Percentiles rank a stretch among this genome's conserved stretches.
Conservation (phyloP, 441 rosid genomes). For the Syzygium malaccense region DNA sequence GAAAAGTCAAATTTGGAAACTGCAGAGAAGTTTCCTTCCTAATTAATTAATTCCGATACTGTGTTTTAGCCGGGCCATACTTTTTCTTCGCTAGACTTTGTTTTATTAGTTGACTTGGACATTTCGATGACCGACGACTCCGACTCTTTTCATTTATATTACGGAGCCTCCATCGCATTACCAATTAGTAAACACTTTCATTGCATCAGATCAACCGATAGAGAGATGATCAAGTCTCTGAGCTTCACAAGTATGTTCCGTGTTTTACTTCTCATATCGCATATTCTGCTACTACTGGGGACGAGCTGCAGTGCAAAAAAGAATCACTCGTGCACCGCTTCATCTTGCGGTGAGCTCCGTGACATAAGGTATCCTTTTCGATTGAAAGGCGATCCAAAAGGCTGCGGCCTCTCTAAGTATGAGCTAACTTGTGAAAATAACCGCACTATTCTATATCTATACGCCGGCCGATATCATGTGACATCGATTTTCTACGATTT, state of each 20-base stretch:
- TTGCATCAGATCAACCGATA: neutral
- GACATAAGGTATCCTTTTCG: no score
- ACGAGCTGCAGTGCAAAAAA: rapidly evolving
- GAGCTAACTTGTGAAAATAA: no score
- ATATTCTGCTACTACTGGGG: neutral
- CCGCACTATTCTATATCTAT: no score
- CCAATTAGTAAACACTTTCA: neutral
- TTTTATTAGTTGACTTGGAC: neutral
- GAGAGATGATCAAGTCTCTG: neutral
- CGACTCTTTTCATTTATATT: neutral
- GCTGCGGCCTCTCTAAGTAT: no score
- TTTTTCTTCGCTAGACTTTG: neutral
- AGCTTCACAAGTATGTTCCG: neutral
- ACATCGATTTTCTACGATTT: no score
- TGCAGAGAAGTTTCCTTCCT: neutral
- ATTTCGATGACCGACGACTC: neutral
- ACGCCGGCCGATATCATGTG: no score
- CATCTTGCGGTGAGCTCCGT: no score
- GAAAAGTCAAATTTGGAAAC: neutral
- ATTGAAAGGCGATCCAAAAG: no score
- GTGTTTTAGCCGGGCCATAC: neutral
- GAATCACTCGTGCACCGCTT: neutral
- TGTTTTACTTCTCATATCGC: neutral
- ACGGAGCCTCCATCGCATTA: neutral
- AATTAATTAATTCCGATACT: neutral